A percentile compares a stretch with the other conserved stretches of the same genome.
These are phyloP conservation scores for Erodium moschatum DNA, from an alignment of 441 rosid genomes.

Conservation along the genomic window DNA sequence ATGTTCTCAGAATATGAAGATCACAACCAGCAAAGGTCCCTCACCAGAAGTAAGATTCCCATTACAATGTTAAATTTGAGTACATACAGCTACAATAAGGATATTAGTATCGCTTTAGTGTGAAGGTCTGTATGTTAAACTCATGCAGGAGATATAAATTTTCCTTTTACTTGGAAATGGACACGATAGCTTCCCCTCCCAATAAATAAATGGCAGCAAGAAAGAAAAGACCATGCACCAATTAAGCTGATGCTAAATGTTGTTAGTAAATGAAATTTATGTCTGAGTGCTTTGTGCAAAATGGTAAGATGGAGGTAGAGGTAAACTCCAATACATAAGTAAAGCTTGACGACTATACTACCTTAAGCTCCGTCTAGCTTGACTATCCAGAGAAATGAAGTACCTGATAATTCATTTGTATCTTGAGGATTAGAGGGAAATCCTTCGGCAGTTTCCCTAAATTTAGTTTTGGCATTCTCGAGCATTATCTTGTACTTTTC, in stretches of 20 bases:
- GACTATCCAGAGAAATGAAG: neutral
- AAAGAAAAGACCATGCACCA: neutral
- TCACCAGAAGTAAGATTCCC: neutral
- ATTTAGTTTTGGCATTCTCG: constrained; percentile 36
- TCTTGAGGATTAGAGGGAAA: constrained; percentile 22
- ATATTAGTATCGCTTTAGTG: neutral
- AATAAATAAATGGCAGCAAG: too few species aligned
- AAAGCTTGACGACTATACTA: neutral
- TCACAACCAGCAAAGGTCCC: neutral
- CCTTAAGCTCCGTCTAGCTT: neutral
- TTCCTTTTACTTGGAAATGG: neutral
- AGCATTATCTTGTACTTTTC: constrained; percentile 60
- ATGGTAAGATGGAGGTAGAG: neutral
- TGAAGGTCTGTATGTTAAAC: neutral
- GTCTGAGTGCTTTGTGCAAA: neutral
- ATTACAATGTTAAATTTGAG: neutral
- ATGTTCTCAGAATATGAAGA: neutral
- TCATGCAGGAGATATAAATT: neutral
- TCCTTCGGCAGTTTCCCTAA: constrained; percentile 20
- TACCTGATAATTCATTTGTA: constrained; percentile 28
- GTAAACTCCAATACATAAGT: neutral
- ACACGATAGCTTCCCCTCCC: neutral
- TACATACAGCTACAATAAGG: neutral
- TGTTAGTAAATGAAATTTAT: neutral
- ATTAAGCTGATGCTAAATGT: neutral